A percentile compares a stretch with the other conserved stretches of the same genome.
phyloP scores from a whole-genome alignment of 2,329 filamentous ascomycete genomes.

The Cytospora paraplurivora region DNA sequence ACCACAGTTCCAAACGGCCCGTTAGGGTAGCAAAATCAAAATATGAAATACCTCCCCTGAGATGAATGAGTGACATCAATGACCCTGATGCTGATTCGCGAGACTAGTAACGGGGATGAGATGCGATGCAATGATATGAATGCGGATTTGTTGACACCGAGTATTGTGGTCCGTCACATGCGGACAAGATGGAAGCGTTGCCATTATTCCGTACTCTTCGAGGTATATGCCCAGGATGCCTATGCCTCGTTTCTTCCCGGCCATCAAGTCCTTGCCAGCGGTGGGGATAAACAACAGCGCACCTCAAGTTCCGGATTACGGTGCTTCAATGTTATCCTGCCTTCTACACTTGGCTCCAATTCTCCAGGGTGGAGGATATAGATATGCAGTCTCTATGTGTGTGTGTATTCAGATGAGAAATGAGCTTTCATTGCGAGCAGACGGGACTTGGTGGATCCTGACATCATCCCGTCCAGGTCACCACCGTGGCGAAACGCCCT shows the following conservation, averaged over 20 bases:
- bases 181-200: no score
- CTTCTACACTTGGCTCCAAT: no score
- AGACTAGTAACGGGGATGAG: conserved; percentile 1
- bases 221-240: no score
- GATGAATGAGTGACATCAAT: not conserved
- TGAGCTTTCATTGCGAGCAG: conserved; percentile 19
- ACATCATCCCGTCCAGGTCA: conserved; percentile 14
- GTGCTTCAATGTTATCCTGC: no score
- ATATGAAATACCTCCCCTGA: conserved; percentile 21
- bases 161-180: no score
- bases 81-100: conserved; percentile 1
- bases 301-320: no score
- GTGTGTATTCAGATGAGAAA: not conserved
- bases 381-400: not conserved
- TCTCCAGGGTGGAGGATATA: not conserved
- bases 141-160: no score
- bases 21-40: conserved; percentile 27
- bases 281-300: no score
- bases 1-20: conserved; percentile 26
- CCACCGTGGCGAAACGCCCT: not conserved
- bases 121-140: not conserved
- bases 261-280: no score
- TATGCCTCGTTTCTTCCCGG: no score
- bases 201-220: no score
- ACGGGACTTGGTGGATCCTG: conserved; percentile 17